These are phyloP conservation scores for Musa beccarii DNA, from an alignment of 176 grass and related monocot species.

Conservation along the genomic window DNA sequence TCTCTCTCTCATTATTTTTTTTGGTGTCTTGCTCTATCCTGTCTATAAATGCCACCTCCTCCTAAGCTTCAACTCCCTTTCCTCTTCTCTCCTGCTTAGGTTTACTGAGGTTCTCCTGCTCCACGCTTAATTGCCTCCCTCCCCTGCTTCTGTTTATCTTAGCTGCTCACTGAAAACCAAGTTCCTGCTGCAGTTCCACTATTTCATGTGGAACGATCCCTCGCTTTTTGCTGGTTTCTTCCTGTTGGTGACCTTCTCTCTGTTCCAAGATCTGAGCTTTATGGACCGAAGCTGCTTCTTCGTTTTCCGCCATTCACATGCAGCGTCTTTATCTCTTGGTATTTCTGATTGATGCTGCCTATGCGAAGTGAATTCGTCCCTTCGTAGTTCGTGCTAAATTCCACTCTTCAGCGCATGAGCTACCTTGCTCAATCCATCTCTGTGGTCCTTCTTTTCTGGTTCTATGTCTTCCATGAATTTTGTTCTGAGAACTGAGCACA, in stretches of 20 bases:
- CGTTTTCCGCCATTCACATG: neutral
- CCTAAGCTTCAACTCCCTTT: conserved; percentile 1
- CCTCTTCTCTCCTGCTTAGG: neutral
- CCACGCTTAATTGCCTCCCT: neutral
- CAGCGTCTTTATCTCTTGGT: conserved; percentile 44
- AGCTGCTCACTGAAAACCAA: no score
- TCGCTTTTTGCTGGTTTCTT: neutral
- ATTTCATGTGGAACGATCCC: neutral
- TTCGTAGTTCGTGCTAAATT: conserved; percentile 97
- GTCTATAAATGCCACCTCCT: conserved; percentile 2
- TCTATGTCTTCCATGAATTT: conserved; percentile 99
- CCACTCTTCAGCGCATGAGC: conserved; percentile 68
- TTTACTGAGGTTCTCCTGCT: neutral
- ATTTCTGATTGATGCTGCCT: conserved; percentile 77
- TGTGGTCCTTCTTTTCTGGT: conserved; percentile 99
- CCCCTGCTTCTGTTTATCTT: neutral
- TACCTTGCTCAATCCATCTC: conserved; percentile 98
- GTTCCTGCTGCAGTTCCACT: neutral
- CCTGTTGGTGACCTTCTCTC: neutral
- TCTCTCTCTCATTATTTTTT: neutral
- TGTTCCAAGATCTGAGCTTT: neutral
- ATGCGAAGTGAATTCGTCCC: conserved; percentile 87
- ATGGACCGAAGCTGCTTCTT: neutral
- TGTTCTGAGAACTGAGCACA: conserved; percentile 6
- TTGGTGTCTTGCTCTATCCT: neutral